Evolutionary conservation across 2,329 filamentous ascomycete species (phyloP).

Genomic region (Claviceps maximensis): DNA sequence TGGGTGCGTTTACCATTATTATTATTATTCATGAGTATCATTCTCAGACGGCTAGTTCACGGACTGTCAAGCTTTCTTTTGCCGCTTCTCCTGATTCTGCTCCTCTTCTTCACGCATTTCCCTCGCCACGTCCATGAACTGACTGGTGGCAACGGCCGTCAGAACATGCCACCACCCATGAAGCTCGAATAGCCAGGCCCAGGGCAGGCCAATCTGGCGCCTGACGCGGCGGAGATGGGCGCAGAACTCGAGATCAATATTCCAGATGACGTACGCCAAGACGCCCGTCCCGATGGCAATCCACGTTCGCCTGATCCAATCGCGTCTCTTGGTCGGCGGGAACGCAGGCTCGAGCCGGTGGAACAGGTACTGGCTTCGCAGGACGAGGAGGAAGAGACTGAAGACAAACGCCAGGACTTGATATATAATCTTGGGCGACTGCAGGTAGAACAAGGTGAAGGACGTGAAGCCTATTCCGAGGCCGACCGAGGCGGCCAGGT

Average conservation of each 20-base stretch:
- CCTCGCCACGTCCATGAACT: slow-evolving; percentile 21
- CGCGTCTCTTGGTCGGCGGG: slow-evolving; percentile 12
- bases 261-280: slow-evolving; percentile 40
- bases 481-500: slow-evolving; percentile 19
- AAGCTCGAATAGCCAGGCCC: slow-evolving; percentile 41
- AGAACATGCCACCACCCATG: slow-evolving; percentile 54
- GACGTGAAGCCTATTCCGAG: slow-evolving; percentile 28
- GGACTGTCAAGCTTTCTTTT: neutral
- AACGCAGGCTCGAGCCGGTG: slow-evolving; percentile 17
- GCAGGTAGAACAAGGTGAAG: slow-evolving; percentile 29
- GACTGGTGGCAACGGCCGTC: slow-evolving; percentile 39
- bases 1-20: no score
- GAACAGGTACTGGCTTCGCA: slow-evolving; percentile 23
- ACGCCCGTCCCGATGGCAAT: slow-evolving; percentile 22
- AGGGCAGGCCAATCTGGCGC: slow-evolving; percentile 35
- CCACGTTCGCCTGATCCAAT: slow-evolving; percentile 16
- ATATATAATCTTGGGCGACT: slow-evolving; percentile 28
- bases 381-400: slow-evolving; percentile 19
- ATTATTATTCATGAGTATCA: no score
- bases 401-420: slow-evolving; percentile 26
- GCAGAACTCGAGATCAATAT: slow-evolving; percentile 42
- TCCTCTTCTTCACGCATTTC: slow-evolving; percentile 14
- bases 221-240: slow-evolving; percentile 31
- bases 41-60: neutral
- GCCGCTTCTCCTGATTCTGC: slow-evolving; percentile 2